Evolutionary conservation across 2,329 filamentous ascomycete species (phyloP).

Genomic region (Elsinoe ampelina): DNA sequence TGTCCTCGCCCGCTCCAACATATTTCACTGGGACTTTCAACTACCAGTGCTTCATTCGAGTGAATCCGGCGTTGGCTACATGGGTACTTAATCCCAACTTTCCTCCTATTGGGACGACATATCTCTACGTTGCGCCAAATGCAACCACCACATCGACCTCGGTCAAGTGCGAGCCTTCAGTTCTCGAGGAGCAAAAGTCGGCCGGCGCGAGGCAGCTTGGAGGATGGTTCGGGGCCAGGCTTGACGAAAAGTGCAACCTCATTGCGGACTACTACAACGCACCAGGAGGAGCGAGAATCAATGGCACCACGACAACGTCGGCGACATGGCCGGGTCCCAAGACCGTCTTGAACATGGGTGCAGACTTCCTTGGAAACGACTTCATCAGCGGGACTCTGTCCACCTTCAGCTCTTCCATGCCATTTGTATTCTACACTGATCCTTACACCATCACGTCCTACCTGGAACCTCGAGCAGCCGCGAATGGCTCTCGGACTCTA

Average conservation of each 20-base stretch:
- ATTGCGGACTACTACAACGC: neutral
- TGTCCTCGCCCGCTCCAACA: neutral
- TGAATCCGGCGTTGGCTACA: neutral
- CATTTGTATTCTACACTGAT: neutral
- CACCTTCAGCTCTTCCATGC: neutral
- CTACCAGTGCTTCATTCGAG: neutral
- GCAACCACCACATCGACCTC: conserved; percentile 1
- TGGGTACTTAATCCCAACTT: neutral
- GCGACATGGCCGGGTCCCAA: neutral
- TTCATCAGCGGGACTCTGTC: neutral
- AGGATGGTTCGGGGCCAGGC: neutral
- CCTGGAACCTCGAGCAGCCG: neutral
- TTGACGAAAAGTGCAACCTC: neutral
- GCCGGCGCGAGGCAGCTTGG: neutral
- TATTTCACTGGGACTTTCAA: neutral
- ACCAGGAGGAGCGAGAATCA: neutral
- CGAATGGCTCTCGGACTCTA: neutral
- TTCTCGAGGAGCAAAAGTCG: neutral
- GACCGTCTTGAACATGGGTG: neutral
- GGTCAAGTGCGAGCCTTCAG: neutral
- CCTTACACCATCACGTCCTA: neutral
- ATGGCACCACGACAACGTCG: neutral
- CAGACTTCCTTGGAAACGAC: neutral
- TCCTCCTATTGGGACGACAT: neutral
- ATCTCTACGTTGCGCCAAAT: neutral